Evolutionary conservation across 2,329 filamentous ascomycete genomes (phyloP), one percentile per base, ranked within the genome.

Genomic region (Cordyceps javanica): DNA sequence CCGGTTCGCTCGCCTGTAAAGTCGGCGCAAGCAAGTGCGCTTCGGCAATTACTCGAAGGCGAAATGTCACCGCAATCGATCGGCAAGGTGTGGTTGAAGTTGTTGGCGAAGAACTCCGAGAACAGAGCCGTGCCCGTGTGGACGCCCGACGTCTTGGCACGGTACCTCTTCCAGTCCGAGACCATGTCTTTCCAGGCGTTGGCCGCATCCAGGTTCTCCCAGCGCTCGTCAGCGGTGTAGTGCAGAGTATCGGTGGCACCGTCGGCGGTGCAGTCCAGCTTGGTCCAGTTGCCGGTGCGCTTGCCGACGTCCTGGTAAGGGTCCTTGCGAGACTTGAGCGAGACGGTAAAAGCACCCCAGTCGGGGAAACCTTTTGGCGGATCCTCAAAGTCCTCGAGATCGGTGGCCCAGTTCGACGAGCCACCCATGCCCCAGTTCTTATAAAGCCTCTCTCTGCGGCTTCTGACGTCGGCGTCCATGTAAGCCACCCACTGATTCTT

Each of bases 231-330:
- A 13, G 39, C 19, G 3, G 25, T 44, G 26, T 34, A 44, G 28
- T 44, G 25, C 14, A 42, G 51, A 8, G 41, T 45, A 30, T 59
- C 52, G 21, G 55, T 34, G 10, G 60, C 59, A 9, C 50, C 45
- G 3, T 34, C 28, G 19, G 61, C 42, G 3, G 21, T 54, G 63
- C 68, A 70, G n/a, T 48, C 32, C 5, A 68, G 36, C 1, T 36
- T 39, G 8, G 61, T 65, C 68, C 66, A 70, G 54, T 62, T 66
- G 25, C 64, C 62, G 11, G 42, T 60, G n/a, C 60, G 61, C 14
- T 55, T 42, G 19, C 55, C 52, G 9, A 61, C 55, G 21, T 52
- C 34, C n/a, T 55, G 26, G 28, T 61, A 59, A 2, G 64, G 62
- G 48, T 68, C 36, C 16, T 41, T 25, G 34, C 64, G 63, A 26